A percentile compares a stretch with the other conserved stretches of the same genome.
Conservation (phyloP, 306 rosid genomes). For the Lablab purpureus region DNA sequence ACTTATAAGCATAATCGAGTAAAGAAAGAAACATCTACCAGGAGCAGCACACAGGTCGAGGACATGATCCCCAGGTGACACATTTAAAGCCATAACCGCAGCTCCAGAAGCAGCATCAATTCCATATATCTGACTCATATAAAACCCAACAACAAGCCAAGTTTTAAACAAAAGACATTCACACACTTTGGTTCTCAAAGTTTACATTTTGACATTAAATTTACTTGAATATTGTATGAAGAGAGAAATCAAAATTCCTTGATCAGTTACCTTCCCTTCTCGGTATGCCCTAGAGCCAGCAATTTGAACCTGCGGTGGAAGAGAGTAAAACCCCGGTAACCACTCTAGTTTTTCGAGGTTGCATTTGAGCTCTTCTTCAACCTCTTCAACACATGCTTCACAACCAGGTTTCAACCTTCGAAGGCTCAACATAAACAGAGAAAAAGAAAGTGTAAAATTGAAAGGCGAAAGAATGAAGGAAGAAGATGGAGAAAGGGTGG, state of each 20-base stretch:
- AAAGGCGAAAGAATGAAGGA: not conserved
- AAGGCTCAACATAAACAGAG: not conserved
- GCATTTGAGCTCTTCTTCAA: conserved; percentile 73
- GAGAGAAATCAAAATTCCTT: not conserved
- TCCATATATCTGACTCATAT: conserved; percentile 74
- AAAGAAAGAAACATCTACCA: conserved; percentile 53
- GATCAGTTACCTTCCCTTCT: conserved; percentile 72
- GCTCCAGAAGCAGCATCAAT: conserved; percentile 99
- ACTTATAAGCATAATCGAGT: conserved; percentile 7
- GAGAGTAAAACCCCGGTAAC: conserved; percentile 78
- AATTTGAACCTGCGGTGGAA: conserved; percentile 73
- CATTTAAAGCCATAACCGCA: conserved; percentile 77
- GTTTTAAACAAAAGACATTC: conserved; percentile 2
- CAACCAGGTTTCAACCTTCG: conserved; percentile 81
- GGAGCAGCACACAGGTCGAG: conserved; percentile 99
- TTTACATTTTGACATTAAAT: not conserved
- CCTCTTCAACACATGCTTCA: conserved; percentile 68
- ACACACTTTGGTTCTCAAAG: not conserved
- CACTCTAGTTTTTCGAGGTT: conserved; percentile 67
- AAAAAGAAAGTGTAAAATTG: not conserved
- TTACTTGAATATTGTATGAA: not conserved
- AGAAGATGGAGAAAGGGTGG: not conserved
- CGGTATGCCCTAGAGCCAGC: conserved; percentile 72
- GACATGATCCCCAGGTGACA: conserved; percentile 82
- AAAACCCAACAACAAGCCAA: not conserved